Base-by-base conservation (phyloP, 2,329 filamentous ascomycete genomes). In the Aspergillus clavatus region DNA sequence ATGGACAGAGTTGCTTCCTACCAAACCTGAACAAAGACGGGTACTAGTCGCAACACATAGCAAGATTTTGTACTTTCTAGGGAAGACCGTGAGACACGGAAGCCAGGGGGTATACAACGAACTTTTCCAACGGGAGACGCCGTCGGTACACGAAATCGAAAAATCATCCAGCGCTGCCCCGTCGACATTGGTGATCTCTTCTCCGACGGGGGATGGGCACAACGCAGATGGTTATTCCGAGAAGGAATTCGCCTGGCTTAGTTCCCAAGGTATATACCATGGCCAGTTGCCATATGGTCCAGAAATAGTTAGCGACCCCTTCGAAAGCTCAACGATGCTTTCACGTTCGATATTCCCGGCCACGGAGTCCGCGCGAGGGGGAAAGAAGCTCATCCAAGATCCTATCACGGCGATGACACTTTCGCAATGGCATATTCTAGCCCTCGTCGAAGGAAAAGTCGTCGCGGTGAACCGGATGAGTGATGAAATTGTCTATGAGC, bases 381-480 rank as follows among this genome's bases (percentile, higher is more conserved):
- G 84, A 19, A 80, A 77, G 50, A 84, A 81, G 50, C 68, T 83
- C 27, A 76, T 81, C 0, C 78, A 86, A 42, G 88, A 94, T 48
- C 77, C 81, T 1, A 83, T 96, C 29, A 82, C 84, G 31, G 87
- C 87, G 0, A 84, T 95, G 64, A 83, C 86, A 0, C 72, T 98
- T 52, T 95, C 90, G 5, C 89, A 95, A 60, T 98, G 93, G 86
- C 93, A 98, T 64, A 83, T 96, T 40, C 69, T 98, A 18, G 82
- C 84, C 52, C 75, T 98, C 0, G 80, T 95, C 1, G 90, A 93
- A 47, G 86, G 84, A 2, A 81, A 89, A 22, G 77, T 98, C 2
- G 81, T 96, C 18, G 89, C 87, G 2, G 81, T 88, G 48, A 97
- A 97, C 62, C 81, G 89, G 24, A 77, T 98, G 38, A 93, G 90